phyloP scores from a whole-genome alignment of 2,329 filamentous ascomycete species.

The Fusarium tanahbumbuense region DNA sequence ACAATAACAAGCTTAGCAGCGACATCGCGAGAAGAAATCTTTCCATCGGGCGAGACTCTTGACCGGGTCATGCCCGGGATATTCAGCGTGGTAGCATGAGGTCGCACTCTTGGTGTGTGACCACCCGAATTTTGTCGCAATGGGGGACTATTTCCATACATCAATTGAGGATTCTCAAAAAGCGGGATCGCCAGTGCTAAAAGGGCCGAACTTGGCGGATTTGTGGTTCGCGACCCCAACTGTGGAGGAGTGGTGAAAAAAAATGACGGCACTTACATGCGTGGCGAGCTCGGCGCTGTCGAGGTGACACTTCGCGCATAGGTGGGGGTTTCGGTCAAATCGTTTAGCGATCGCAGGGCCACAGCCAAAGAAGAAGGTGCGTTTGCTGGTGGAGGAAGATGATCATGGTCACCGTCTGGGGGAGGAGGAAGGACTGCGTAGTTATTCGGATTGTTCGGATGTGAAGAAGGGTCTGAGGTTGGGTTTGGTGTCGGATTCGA shows the following conservation, averaged over 20 bases:
- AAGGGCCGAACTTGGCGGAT: slow-evolving; percentile 40
- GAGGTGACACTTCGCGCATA: slow-evolving; percentile 68
- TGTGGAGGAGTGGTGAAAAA: slow-evolving; percentile 15
- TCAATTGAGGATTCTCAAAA: slow-evolving; percentile 34
- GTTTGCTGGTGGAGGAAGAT: slow-evolving; percentile 44
- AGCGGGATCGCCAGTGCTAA: slow-evolving; percentile 34
- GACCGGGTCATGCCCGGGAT: slow-evolving; percentile 97
- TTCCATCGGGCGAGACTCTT: slow-evolving; percentile 93
- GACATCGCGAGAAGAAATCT: slow-evolving; percentile 92
- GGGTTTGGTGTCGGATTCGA: slow-evolving; percentile 44
- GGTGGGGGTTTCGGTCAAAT: slow-evolving; percentile 64
- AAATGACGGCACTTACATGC: slow-evolving; percentile 61
- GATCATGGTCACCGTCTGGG: slow-evolving; percentile 47
- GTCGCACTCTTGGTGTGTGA: slow-evolving; percentile 80
- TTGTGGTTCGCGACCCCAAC: slow-evolving; percentile 37
- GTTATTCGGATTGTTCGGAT: slow-evolving; percentile 46
- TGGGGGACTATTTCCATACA: slow-evolving; percentile 65
- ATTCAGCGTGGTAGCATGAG: slow-evolving; percentile 93
- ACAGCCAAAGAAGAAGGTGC: slow-evolving; percentile 53
- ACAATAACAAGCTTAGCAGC: slow-evolving; percentile 97
- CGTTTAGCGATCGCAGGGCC: slow-evolving; percentile 57
- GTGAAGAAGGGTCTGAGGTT: slow-evolving; percentile 39
- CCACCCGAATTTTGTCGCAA: slow-evolving; percentile 78
- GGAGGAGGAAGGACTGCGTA: slow-evolving; percentile 52
- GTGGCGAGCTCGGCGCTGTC: slow-evolving; percentile 68